Conservation (phyloP, 1,139 yeast genomes). For the Suhomyces maxii region DNA sequence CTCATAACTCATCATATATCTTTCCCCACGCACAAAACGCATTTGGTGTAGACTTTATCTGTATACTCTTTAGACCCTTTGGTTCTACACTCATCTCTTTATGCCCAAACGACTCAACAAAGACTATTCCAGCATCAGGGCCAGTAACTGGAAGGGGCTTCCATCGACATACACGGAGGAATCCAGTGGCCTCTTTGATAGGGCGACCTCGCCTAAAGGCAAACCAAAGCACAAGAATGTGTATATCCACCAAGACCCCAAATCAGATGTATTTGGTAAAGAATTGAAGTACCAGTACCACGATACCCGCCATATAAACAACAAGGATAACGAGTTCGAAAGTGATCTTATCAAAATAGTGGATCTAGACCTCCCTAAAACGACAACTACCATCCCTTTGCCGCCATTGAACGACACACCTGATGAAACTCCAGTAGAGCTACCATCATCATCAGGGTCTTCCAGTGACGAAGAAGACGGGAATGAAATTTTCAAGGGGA, state of each 20-base stretch:
- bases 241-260: slow-evolving; percentile 5
- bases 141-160: slow-evolving; percentile 3
- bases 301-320: not conserved
- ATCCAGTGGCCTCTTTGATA: not conserved
- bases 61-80: too few relatives aligned
- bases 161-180: slow-evolving; percentile 1
- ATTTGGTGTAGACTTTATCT: too few relatives aligned
- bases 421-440: slow-evolving; percentile 4
- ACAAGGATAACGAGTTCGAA: slow-evolving; percentile 11
- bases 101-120: slow-evolving; percentile 4
- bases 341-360: slow-evolving; percentile 14
- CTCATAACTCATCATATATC: too few relatives aligned
- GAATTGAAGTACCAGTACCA: not conserved
- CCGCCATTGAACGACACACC: not conserved
- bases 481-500: not conserved
- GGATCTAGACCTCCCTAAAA: slow-evolving; percentile 6
- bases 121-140: slow-evolving; percentile 6
- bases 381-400: not conserved
- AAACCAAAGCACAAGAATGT: slow-evolving; percentile 4
- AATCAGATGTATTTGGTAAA: slow-evolving; percentile 1
- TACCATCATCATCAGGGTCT: not conserved
- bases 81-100: not conserved
- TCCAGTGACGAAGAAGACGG: slow-evolving; percentile 1
- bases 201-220: not conserved
- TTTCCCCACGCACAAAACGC: too few relatives aligned